Evolutionary conservation across 1,139 yeast species (phyloP), one percentile per base, ranked within the genome.

Genomic region (Kluyveromyces sp.): DNA sequence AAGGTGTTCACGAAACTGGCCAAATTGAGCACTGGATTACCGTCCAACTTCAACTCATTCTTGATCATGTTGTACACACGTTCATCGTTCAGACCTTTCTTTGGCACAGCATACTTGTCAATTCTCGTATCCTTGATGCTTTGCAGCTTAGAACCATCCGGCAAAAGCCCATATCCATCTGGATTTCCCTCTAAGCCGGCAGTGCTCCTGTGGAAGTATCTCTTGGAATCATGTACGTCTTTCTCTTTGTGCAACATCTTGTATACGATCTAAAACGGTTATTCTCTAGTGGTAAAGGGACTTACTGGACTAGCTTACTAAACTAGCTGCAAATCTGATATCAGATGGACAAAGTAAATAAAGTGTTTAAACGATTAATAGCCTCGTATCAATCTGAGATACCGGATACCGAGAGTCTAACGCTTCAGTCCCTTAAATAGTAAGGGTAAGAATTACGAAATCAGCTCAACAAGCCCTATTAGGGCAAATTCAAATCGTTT

Each of bases 1-100:
- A 70, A 74, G 15, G 95, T 88, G 66, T 85, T 86, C 52, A 88
- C 96, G 61, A 88, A 88, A 22, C 92, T 81, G 8, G 96, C 96
- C 63, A 88, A 67, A 62, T 88, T 88, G 59, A 88, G 71, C 16
- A 81, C 77, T 19, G 96, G 94, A 54, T 73, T 78, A 20, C 96
- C 96, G 60, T 88, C 96, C 49, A 88, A 71, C 12, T 80, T 69
- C 66, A 88, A 70, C 54, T 84, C 95, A 56, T 83, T 84, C 50
- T 73, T 77, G 50, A 88, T 71, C 58, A 83, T 67, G 41, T 78
- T 73, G 58, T 79, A 81, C 7, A 86, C 83, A 49, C 71, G 65
- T 6, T 67, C 66, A 3, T 75, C 67, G 7, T 70, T 65, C 42
- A 80, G 64, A 1, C 92, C 83, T 12, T 69, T 55, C 28, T 69